Conservation (phyloP, 23 red algal species). For the Gracilaria caudata region DNA sequence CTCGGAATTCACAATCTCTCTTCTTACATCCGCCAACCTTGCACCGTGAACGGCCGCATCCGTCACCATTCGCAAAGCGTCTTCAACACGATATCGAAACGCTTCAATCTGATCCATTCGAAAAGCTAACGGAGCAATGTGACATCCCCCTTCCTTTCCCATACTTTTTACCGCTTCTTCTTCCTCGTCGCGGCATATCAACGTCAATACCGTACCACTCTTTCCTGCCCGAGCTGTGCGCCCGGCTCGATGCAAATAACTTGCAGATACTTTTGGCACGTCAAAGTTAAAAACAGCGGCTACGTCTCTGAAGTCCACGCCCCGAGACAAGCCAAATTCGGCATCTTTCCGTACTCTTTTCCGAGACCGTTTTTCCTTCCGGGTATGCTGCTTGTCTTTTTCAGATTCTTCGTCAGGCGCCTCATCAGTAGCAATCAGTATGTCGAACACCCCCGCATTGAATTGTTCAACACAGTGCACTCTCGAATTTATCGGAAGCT, state of each 20-base stretch:
- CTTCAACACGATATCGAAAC: constrained; percentile 98
- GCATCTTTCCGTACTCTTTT: constrained; percentile 52
- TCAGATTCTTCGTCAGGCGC: constrained; percentile 10
- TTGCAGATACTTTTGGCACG: constrained; percentile 36
- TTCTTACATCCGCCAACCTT: constrained; percentile 74
- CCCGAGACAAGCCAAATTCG: constrained; percentile 86
- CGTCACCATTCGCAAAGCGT: constrained; percentile 81
- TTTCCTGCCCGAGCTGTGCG: constrained; percentile 83
- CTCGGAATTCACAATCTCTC: constrained; percentile 93
- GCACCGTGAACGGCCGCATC: constrained; percentile 75
- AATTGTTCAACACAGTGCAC: constrained; percentile 95
- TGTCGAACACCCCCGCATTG: constrained; percentile 86
- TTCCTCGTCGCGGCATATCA: constrained; percentile 79
- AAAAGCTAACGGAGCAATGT: constrained; percentile 67
- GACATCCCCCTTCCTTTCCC: constrained; percentile 47
- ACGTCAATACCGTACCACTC: constrained; percentile 78
- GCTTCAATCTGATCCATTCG: constrained; percentile 84
- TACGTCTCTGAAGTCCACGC: constrained; percentile 92
- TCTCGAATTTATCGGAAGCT: constrained; percentile 86
- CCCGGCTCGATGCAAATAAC: constrained; percentile 93
- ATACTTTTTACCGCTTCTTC: constrained; percentile 35
- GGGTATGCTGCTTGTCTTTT: neutral
- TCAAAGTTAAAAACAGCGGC: constrained; percentile 93
- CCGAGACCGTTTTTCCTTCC: constrained; percentile 27
- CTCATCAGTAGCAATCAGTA: constrained; percentile 93